phyloP scores from a whole-genome alignment of 23 red algal species.

The Pyropia haitanensis region DNA sequence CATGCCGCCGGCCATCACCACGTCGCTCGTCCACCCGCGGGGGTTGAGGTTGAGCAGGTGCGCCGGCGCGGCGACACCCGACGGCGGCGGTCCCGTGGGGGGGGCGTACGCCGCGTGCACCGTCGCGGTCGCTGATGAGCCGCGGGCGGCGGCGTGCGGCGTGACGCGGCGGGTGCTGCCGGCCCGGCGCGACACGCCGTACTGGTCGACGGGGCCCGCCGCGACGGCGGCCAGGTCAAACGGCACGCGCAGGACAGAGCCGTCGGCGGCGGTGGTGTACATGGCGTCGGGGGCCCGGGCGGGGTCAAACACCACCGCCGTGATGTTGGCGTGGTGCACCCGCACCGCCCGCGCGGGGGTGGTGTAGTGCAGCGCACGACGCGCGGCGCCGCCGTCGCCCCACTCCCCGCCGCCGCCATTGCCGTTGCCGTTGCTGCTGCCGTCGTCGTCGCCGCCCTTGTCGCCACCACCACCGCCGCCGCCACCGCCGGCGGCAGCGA shows the following conservation, averaged over 20 bases:
- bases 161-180: neutral
- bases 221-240: neutral
- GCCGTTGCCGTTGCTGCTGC: too few species aligned
- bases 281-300: constrained; percentile 2
- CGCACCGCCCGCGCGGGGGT: too few species aligned
- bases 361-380: neutral
- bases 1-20: constrained; percentile 41
- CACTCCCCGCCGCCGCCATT: neutral
- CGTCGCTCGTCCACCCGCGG: constrained; percentile 25
- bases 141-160: too few species aligned
- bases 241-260: constrained; percentile 3
- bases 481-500: constrained; percentile 3
- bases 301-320: constrained; percentile 25
- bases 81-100: too few species aligned
- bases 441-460: too few species aligned
- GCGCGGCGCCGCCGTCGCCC: neutral
- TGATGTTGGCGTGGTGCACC: constrained; percentile 46
- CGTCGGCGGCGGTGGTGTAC: constrained; percentile 16
- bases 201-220: neutral
- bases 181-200: neutral
- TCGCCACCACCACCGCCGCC: neutral
- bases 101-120: too few species aligned
- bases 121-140: too few species aligned
- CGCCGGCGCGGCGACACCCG: neutral
- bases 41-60: constrained; percentile 36